These are phyloP conservation scores for Diplosphaera chodatii DNA, from an alignment of 139 green algal genomes.

Conservation along the genomic window DNA sequence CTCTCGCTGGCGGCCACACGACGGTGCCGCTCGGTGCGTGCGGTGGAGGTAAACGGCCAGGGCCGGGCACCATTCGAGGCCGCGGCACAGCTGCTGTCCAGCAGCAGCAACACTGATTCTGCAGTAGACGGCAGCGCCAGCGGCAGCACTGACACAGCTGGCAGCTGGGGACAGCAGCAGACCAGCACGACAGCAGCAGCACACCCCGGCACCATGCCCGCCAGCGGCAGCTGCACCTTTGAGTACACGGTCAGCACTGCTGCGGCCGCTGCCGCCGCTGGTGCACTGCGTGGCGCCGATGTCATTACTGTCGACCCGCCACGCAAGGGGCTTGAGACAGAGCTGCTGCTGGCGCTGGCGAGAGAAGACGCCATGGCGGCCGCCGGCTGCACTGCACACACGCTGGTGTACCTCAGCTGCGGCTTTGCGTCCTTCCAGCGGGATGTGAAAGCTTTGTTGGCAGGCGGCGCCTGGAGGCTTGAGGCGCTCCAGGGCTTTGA, in stretches of 20 bases:
- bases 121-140: no score
- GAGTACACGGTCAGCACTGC: slow-evolving; percentile 42
- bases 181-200: no score
- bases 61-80: slow-evolving; percentile 26
- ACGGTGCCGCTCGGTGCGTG: slow-evolving; percentile 11
- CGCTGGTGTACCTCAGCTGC: slow-evolving; percentile 75
- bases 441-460: slow-evolving; percentile 42
- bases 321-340: slow-evolving; percentile 59
- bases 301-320: slow-evolving; percentile 70
- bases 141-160: no score
- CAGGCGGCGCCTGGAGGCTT: slow-evolving; percentile 35
- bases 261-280: slow-evolving; percentile 17
- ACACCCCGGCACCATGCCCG: background rate
- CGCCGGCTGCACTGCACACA: background rate
- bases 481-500: slow-evolving; percentile 28
- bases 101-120: background rate
- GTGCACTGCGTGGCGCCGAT: slow-evolving; percentile 37
- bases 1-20: slow-evolving; percentile 45
- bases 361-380: background rate
- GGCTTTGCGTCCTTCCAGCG: slow-evolving; percentile 51
- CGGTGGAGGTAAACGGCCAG: slow-evolving; percentile 63
- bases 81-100: slow-evolving; percentile 15
- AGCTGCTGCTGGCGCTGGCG: slow-evolving; percentile 40
- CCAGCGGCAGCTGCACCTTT: slow-evolving; percentile 2
- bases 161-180: no score